These are phyloP conservation scores for Metarhizium rileyi DNA, from an alignment of 2,329 filamentous ascomycete species.

Conservation along the genomic window DNA sequence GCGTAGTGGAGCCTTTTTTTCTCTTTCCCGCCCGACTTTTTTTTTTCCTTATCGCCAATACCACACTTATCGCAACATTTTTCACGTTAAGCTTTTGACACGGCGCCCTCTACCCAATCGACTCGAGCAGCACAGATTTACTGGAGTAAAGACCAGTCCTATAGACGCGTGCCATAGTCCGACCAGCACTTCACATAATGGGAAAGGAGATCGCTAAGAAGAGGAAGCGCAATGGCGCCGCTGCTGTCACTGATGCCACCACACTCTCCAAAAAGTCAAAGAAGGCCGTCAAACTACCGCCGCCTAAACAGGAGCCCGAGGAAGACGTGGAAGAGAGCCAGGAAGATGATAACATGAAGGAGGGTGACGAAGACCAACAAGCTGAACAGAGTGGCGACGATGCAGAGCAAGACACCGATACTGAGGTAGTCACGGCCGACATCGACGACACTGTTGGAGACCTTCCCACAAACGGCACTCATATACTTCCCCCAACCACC, in stretches of 20 bases:
- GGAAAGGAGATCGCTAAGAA: slow-evolving; percentile 31
- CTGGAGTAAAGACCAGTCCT: too few species aligned
- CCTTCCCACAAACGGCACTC: slow-evolving; percentile 27
- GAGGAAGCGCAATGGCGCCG: slow-evolving; percentile 30
- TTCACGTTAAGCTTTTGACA: background rate
- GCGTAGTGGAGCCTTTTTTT: slow-evolving; percentile 13
- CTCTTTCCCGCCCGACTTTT: slow-evolving; percentile 12
- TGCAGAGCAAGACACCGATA: slow-evolving; percentile 10
- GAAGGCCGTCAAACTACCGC: slow-evolving; percentile 31
- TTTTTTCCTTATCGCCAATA: slow-evolving; percentile 6
- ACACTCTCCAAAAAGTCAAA: slow-evolving; percentile 27
- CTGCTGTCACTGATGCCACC: slow-evolving; percentile 15
- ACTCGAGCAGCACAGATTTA: background rate
- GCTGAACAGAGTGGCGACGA: slow-evolving; percentile 19
- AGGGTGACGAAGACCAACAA: slow-evolving; percentile 20
- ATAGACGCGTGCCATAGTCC: too few species aligned
- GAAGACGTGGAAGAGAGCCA: slow-evolving; percentile 19
- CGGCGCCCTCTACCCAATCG: background rate
- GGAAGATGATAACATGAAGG: slow-evolving; percentile 18
- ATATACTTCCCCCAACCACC: slow-evolving; percentile 45
- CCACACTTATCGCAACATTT: slow-evolving; percentile 3
- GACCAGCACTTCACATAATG: slow-evolving; percentile 16
- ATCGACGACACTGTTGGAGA: slow-evolving; percentile 19
- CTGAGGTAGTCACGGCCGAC: slow-evolving; percentile 13
- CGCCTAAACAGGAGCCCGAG: slow-evolving; percentile 18